Conservation (phyloP, 2,329 filamentous ascomycete genomes). For the Madurella mycetomatis region DNA sequence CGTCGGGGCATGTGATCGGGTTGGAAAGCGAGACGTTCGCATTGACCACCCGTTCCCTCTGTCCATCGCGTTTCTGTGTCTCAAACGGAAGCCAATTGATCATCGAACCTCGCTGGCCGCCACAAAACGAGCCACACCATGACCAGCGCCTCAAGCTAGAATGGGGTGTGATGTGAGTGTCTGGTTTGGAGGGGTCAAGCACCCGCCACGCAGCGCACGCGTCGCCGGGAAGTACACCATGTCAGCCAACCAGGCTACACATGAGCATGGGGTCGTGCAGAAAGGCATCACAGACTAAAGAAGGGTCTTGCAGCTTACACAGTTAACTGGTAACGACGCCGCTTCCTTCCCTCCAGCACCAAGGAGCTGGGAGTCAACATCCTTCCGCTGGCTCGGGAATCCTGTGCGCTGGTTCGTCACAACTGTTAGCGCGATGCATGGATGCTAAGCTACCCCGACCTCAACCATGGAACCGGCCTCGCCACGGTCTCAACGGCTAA, state of each 20-base stretch:
- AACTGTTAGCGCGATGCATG: background rate
- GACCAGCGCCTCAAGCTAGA: background rate
- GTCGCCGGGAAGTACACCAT: too few relatives aligned
- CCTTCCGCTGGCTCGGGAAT: background rate
- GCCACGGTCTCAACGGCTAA: background rate
- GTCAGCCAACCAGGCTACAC: too few relatives aligned
- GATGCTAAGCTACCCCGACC: conserved; percentile 1
- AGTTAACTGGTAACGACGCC: background rate
- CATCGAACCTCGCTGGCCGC: too few relatives aligned
- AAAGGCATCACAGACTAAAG: background rate
- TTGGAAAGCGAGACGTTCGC: background rate
- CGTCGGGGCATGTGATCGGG: conserved; percentile 11
- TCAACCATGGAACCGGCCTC: conserved; percentile 6
- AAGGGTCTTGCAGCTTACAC: background rate
- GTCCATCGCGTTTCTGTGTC: too few relatives aligned
- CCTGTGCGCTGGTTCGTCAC: conserved; percentile 5
- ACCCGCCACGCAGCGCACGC: too few relatives aligned
- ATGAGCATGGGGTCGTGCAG: background rate
- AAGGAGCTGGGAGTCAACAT: conserved; percentile 5
- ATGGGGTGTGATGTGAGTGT: background rate
- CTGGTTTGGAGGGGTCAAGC: too few relatives aligned
- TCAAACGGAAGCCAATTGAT: too few relatives aligned
- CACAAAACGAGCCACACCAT: background rate
- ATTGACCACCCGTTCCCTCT: conserved; percentile 1
- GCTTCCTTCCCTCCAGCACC: conserved; percentile 4